Evolutionary conservation across 1,284 basidiomycete genomes (phyloP).

Genomic region (Agroathelia rolfsii): DNA sequence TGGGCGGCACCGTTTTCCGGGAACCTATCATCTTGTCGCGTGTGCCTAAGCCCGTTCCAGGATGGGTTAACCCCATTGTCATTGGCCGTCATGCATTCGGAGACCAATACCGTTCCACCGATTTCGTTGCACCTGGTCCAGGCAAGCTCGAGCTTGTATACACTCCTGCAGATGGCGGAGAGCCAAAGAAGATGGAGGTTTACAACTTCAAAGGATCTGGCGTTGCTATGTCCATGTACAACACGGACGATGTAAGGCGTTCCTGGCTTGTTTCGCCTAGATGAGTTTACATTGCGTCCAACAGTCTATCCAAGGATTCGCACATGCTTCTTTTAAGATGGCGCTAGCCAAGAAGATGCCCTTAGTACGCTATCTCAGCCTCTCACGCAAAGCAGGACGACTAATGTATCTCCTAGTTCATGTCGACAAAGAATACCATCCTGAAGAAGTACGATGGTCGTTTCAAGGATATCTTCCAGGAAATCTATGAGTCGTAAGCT

Average conservation of each 20-base stretch:
- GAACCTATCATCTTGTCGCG: constrained; percentile 92
- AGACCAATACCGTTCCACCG: constrained; percentile 93
- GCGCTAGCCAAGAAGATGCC: constrained; percentile 93
- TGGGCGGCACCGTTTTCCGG: constrained; percentile 97
- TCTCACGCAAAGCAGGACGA: background rate
- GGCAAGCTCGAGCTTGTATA: constrained; percentile 88
- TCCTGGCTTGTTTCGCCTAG: constrained; percentile 2
- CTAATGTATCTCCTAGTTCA: constrained; percentile 54
- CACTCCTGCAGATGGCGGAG: constrained; percentile 65
- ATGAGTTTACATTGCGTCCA: constrained; percentile 5
- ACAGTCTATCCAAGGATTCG: constrained; percentile 88
- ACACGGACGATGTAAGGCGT: constrained; percentile 73
- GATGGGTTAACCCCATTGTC: constrained; percentile 94
- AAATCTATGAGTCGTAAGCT: constrained; percentile 72
- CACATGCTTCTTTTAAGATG: constrained; percentile 98
- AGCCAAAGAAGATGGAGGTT: constrained; percentile 63
- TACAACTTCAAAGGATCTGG: constrained; percentile 87
- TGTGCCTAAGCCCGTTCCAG: constrained; percentile 90
- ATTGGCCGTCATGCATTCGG: constrained; percentile 98
- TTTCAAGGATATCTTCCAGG: constrained; percentile 98
- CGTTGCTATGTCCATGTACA: constrained; percentile 91
- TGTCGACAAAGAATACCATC: constrained; percentile 98
- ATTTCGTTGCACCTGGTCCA: constrained; percentile 78
- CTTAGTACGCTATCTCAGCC: constrained; percentile 36
- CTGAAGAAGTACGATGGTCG: constrained; percentile 94